Conservation (phyloP, 768 basidiomycete genomes). For the Pleurotus pulmonarius region DNA sequence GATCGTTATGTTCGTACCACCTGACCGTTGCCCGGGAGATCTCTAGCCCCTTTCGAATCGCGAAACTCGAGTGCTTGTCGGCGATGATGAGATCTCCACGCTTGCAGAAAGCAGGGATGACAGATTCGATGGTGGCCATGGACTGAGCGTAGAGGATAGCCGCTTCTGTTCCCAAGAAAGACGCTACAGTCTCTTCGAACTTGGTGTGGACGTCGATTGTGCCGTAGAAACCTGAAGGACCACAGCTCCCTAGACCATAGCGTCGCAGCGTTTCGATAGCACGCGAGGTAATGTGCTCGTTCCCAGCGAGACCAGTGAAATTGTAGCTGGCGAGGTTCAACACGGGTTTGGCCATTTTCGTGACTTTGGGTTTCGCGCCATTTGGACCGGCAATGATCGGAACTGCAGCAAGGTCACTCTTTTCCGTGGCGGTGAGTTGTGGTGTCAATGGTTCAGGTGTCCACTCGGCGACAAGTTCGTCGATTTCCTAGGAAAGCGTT, state of each 20-base stretch:
- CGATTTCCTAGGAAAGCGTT: slow-evolving; percentile 67
- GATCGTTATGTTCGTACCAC: slow-evolving; percentile 97
- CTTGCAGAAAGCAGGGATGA: slow-evolving; percentile 97
- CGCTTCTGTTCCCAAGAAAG: slow-evolving; percentile 85
- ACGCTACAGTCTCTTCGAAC: slow-evolving; percentile 84
- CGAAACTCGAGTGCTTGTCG: slow-evolving; percentile 93
- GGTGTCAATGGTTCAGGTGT: slow-evolving; percentile 76
- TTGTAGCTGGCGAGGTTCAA: slow-evolving; percentile 89
- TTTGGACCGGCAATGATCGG: slow-evolving; percentile 79
- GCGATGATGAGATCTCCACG: slow-evolving; percentile 98
- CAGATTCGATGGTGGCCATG: slow-evolving; percentile 87
- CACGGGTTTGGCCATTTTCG: slow-evolving; percentile 67
- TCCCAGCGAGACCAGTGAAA: slow-evolving; percentile 86
- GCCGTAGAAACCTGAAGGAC: slow-evolving; percentile 96
- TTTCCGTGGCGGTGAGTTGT: slow-evolving; percentile 56
- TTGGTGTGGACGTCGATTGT: slow-evolving; percentile 92
- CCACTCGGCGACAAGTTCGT: slow-evolving; percentile 97
- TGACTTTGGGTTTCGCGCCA: slow-evolving; percentile 79
- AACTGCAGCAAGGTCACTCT: slow-evolving; percentile 65
- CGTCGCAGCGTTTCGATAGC: slow-evolving; percentile 81
- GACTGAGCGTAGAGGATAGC: slow-evolving; percentile 93
- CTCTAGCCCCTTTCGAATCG: slow-evolving; percentile 93
- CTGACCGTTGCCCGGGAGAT: slow-evolving; percentile 88
- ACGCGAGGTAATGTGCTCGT: slow-evolving; percentile 81
- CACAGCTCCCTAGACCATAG: slow-evolving; percentile 94